Evolutionary conservation across 768 basidiomycete species (phyloP).

Genomic region (Ramaria rubella): DNA sequence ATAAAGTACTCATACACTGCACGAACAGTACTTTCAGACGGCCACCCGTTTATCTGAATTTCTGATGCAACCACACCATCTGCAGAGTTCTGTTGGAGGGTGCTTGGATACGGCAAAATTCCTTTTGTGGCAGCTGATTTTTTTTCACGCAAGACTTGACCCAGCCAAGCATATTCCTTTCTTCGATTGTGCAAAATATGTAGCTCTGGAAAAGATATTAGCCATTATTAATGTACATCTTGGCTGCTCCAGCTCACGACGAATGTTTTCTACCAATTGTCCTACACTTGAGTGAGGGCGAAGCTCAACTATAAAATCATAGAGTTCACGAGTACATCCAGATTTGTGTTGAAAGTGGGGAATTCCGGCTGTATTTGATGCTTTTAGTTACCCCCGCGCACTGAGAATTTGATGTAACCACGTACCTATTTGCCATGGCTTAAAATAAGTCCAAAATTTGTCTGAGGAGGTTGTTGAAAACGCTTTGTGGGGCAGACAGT

Average conservation of each 20-base stretch:
- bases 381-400: not conserved
- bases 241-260: not conserved
- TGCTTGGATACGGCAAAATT: not conserved
- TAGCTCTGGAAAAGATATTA: not conserved
- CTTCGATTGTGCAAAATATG: not conserved
- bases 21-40: not conserved
- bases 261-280: not conserved
- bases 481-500: not conserved
- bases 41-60: not conserved
- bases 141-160: not conserved
- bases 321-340: not conserved
- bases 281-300: not conserved
- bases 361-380: not conserved
- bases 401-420: not conserved
- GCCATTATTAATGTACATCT: not conserved
- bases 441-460: not conserved
- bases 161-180: not conserved
- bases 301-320: not conserved
- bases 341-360: not conserved
- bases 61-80: no score
- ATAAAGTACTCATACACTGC: not conserved
- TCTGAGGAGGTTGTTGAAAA: not conserved
- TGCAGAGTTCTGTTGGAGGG: not conserved
- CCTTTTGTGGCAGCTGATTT: no score
- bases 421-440: constrained; percentile 2